A percentile compares a stretch with the other conserved stretches of the same genome.
These are phyloP conservation scores for Leccinum ochraceum DNA, from an alignment of 768 basidiomycete genomes.

Conservation along the genomic window DNA sequence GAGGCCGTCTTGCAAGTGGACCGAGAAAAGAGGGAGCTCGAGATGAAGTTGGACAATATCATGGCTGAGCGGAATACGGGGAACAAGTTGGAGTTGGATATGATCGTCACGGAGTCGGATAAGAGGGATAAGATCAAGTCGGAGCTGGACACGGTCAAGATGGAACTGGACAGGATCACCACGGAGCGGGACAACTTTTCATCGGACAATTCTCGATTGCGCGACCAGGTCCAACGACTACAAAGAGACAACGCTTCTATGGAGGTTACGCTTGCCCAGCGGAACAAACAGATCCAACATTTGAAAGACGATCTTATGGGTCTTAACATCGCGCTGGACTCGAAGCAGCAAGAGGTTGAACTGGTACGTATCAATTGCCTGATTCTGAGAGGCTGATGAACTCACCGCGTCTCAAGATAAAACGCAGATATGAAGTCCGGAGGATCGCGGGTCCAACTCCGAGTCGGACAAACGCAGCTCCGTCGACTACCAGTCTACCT, in stretches of 20 bases:
- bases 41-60: conserved; percentile 27
- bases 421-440: conserved; percentile 60
- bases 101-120: neutral
- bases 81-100: neutral
- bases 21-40: conserved; percentile 58
- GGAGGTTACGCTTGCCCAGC: conserved; percentile 76
- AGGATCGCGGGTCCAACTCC: conserved; percentile 59
- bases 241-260: conserved; percentile 83
- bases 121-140: neutral
- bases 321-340: conserved; percentile 90
- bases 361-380: conserved; percentile 52
- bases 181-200: neutral
- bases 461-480: conserved; percentile 45
- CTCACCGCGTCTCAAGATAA: conserved; percentile 45
- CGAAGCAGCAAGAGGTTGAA: conserved; percentile 94
- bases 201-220: conserved; percentile 59
- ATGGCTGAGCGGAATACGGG: conserved; percentile 30
- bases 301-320: conserved; percentile 78
- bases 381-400: neutral
- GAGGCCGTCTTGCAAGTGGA: conserved; percentile 73
- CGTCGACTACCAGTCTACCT: conserved; percentile 18
- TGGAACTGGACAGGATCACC: neutral
- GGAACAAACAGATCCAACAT: conserved; percentile 63
- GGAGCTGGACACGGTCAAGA: neutral
- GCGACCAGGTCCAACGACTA: conserved; percentile 64